phyloP scores from a whole-genome alignment of 169 alveolate species.

The Cryptosporidium sp. region DNA sequence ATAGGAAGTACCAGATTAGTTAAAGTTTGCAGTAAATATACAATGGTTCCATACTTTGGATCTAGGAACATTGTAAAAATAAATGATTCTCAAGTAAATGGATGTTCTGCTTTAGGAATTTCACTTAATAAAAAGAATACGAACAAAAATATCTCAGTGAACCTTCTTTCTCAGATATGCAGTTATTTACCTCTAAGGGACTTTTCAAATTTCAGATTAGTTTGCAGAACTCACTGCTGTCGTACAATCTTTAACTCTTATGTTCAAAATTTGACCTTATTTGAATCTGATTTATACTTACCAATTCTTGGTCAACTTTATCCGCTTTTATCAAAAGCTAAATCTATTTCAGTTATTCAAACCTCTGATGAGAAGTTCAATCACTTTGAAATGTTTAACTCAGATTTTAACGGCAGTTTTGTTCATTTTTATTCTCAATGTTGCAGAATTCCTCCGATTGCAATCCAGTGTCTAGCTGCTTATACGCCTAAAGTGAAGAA shows the following conservation, averaged over 20 bases:
- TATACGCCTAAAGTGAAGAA: conserved; percentile 66
- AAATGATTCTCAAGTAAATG: conserved; percentile 34
- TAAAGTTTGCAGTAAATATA: conserved; percentile 51
- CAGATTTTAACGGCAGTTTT: not conserved
- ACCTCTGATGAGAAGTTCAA: not conserved
- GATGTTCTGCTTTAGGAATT: conserved; percentile 66
- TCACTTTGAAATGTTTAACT: not conserved
- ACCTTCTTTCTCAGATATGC: conserved; percentile 39
- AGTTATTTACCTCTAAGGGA: conserved; percentile 40
- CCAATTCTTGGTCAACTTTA: conserved; percentile 66
- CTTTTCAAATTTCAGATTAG: conserved; percentile 22
- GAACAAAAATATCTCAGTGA: conserved; percentile 29
- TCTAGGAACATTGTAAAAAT: conserved; percentile 37
- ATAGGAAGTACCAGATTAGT: conserved; percentile 38
- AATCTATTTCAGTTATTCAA: conserved; percentile 21
- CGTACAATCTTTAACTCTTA: conserved; percentile 62
- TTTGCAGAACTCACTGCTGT: conserved; percentile 66
- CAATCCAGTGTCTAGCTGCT: conserved; percentile 67
- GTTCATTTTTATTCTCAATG: not conserved
- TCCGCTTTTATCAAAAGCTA: conserved; percentile 57
- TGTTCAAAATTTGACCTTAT: conserved; percentile 37
- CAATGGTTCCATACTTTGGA: conserved; percentile 60
- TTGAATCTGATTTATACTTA: conserved; percentile 37
- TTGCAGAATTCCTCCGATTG: conserved; percentile 52
- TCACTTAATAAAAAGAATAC: conserved; percentile 2